Conservation (phyloP, 1,139 yeast genomes). For the Hansenula lynferdii region DNA sequence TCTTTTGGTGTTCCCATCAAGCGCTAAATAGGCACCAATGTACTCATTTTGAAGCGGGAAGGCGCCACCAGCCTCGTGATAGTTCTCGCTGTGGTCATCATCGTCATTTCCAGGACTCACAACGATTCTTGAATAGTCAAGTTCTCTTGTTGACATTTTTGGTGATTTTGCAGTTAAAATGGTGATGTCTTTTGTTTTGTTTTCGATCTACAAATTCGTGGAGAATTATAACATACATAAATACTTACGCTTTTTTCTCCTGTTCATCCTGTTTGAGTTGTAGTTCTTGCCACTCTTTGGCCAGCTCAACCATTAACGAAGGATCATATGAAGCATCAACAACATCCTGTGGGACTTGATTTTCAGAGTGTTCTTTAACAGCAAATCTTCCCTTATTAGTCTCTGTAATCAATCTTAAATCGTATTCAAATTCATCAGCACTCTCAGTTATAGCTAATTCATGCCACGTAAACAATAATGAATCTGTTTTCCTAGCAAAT, state of each 20-base stretch:
- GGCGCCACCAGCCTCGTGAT: too few species aligned
- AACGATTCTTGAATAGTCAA: too few species aligned
- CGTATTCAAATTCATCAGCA: slow-evolving; percentile 34
- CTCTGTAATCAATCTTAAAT: slow-evolving; percentile 64
- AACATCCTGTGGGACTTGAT: slow-evolving; percentile 86
- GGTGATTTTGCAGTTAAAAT: too few species aligned
- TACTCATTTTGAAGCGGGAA: neutral
- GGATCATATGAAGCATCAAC: slow-evolving; percentile 77
- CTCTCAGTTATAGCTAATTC: slow-evolving; percentile 46
- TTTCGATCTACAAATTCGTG: too few species aligned
- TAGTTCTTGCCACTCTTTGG: slow-evolving; percentile 51
- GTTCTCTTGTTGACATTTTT: too few species aligned
- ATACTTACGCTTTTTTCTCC: neutral
- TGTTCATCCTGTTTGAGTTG: slow-evolving; percentile 23
- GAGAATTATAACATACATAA: too few species aligned
- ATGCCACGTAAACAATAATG: slow-evolving; percentile 78
- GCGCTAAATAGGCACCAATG: neutral
- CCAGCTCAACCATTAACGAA: slow-evolving; percentile 57
- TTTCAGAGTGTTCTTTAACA: slow-evolving; percentile 78
- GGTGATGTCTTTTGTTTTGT: too few species aligned
- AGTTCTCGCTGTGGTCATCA: neutral
- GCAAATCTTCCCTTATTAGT: slow-evolving; percentile 72
- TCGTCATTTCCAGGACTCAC: too few species aligned
- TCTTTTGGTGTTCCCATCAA: neutral
- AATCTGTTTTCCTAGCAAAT: slow-evolving; percentile 69